Percentiles rank a stretch among this genome's conserved stretches.
These are phyloP conservation scores for Penicillium sp. DNA, from an alignment of 2,329 filamentous ascomycete genomes.

Conservation along the genomic window DNA sequence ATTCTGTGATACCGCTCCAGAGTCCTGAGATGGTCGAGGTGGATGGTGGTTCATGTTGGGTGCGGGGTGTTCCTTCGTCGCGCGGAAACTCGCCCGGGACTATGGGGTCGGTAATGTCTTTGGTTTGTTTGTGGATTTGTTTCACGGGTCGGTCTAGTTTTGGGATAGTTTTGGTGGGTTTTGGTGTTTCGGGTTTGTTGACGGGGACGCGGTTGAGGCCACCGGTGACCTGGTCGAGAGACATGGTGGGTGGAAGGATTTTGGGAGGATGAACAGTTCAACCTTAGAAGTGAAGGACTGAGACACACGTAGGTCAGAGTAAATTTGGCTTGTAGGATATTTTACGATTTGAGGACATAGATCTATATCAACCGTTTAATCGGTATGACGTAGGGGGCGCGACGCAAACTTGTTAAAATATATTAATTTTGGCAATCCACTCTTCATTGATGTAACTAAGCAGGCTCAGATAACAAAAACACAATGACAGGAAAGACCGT, in stretches of 20 bases:
- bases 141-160: constrained; percentile 13
- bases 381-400: constrained; percentile 27
- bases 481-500: neutral
- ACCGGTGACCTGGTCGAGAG: constrained; percentile 26
- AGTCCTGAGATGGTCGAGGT: constrained; percentile 18
- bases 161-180: constrained; percentile 16
- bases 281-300: neutral
- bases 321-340: neutral
- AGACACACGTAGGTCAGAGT: neutral
- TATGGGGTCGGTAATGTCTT: constrained; percentile 18
- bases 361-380: constrained; percentile 14
- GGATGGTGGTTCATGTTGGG: constrained; percentile 16
- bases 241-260: constrained; percentile 15
- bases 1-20: constrained; percentile 15
- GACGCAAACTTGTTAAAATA: constrained; percentile 21
- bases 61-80: constrained; percentile 15
- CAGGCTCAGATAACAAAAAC: neutral
- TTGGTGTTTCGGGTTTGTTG: constrained; percentile 16
- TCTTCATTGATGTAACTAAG: constrained; percentile 2
- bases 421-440: constrained; percentile 17
- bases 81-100: constrained; percentile 31
- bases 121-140: constrained; percentile 17
- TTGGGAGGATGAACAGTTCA: neutral
- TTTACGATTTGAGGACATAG: neutral
- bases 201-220: constrained; percentile 22